phyloP scores from a whole-genome alignment of 352 stramenopile species.

The Globisporangium apiculatum region DNA sequence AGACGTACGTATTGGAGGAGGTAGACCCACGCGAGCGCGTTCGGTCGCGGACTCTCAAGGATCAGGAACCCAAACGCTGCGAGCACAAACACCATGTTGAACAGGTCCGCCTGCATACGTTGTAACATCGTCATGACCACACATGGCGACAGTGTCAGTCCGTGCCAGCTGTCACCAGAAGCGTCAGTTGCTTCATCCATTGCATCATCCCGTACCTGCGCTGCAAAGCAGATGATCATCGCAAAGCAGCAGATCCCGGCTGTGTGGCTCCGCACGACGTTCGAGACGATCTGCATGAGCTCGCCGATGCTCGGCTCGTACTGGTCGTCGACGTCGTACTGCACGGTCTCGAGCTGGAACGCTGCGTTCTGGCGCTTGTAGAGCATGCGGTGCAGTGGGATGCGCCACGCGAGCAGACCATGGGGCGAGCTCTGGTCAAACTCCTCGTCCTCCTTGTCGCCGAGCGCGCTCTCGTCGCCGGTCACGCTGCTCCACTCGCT shows the following conservation, averaged over 20 bases:
- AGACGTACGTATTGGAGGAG: conserved; percentile 77
- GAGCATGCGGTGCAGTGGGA: conserved; percentile 56
- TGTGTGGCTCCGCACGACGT: conserved; percentile 63
- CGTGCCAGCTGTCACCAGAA: neutral
- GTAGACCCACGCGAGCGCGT: conserved; percentile 52
- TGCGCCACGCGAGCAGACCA: conserved; percentile 40
- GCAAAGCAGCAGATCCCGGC: conserved; percentile 49
- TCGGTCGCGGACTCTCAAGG: conserved; percentile 67
- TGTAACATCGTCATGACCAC: neutral
- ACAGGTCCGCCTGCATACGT: conserved; percentile 44
- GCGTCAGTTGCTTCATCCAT: neutral
- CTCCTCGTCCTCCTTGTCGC: conserved; percentile 72
- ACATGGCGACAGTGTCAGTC: neutral
- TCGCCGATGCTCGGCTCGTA: conserved; percentile 56
- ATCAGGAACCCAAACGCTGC: conserved; percentile 62
- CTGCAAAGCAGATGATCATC: conserved; percentile 65
- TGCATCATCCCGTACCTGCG: conserved; percentile 34
- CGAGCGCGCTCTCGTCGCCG: conserved; percentile 74
- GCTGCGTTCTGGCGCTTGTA: conserved; percentile 70
- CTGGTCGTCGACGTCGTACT: conserved; percentile 76
- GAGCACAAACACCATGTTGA: conserved; percentile 78
- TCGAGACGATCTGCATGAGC: conserved; percentile 47
- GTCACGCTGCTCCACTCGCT: conserved; percentile 85
- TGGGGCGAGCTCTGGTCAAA: conserved; percentile 36
- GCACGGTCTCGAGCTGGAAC: conserved; percentile 52